Percentiles rank a stretch among this genome's conserved stretches.
phyloP scores from a whole-genome alignment of 495 filamentous ascomycete species.

The Apiosordaria backusii region DNA sequence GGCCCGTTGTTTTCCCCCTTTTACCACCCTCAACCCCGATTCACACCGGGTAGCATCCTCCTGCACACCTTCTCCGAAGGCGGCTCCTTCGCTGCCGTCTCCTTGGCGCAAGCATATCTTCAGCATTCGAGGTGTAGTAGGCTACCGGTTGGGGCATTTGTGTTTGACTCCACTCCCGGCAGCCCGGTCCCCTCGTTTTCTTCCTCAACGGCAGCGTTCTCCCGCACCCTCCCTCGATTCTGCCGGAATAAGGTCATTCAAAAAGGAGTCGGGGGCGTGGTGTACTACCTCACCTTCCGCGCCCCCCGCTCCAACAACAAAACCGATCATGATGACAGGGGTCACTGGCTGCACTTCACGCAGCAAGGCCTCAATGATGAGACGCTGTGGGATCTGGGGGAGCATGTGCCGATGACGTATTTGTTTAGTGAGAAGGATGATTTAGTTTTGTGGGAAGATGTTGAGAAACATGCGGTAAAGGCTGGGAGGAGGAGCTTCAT shows the following conservation, averaged over 20 bases:
- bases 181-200: neutral
- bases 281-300: neutral
- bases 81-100: conserved; percentile 34
- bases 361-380: conserved; percentile 28
- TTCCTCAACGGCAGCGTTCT: neutral
- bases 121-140: conserved; percentile 7
- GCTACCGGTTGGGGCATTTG: conserved; percentile 29
- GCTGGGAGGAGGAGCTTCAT: conserved; percentile 22
- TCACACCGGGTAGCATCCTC: conserved; percentile 24
- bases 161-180: conserved; percentile 39
- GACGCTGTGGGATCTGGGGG: conserved; percentile 19
- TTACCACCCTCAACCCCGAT: neutral
- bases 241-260: neutral
- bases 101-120: conserved; percentile 29
- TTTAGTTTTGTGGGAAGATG: conserved; percentile 32
- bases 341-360: conserved; percentile 5
- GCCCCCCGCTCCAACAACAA: neutral
- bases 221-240: neutral
- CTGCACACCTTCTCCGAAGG: conserved; percentile 47
- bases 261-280: neutral
- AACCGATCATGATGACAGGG: neutral
- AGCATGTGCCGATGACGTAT: conserved; percentile 25
- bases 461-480: conserved; percentile 31
- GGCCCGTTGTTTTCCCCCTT: conserved; percentile 4
- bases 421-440: conserved; percentile 37